These are phyloP conservation scores for Calocybe indica DNA, from an alignment of 768 basidiomycete genomes.

Conservation along the genomic window DNA sequence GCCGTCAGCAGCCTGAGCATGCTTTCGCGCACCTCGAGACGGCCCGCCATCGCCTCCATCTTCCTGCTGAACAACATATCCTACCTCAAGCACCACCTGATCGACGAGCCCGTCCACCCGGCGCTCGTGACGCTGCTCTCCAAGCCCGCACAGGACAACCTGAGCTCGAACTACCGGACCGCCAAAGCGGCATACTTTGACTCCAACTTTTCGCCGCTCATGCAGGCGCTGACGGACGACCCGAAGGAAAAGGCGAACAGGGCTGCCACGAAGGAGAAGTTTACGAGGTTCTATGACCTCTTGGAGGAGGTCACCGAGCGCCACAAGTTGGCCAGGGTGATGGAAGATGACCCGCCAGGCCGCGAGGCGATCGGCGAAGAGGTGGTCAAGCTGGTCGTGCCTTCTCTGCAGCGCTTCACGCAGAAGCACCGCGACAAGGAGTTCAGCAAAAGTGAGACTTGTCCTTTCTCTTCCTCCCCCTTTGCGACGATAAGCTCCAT, in stretches of 20 bases:
- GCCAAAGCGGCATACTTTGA: conserved; percentile 85
- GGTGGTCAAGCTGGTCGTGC: conserved; percentile 70
- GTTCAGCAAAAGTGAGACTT: conserved; percentile 70
- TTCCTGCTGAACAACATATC: conserved; percentile 79
- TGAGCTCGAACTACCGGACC: conserved; percentile 69
- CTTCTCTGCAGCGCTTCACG: conserved; percentile 66
- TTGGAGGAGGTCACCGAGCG: conserved; percentile 77
- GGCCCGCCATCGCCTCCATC: conserved; percentile 64
- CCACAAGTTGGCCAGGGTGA: conserved; percentile 60
- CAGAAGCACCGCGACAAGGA: conserved; percentile 77
- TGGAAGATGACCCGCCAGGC: conserved; percentile 65
- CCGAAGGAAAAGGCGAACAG: conserved; percentile 54
- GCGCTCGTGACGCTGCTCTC: conserved; percentile 48
- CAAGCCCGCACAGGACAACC: conserved; percentile 50
- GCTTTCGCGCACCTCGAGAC: conserved; percentile 52
- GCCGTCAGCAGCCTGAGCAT: conserved; percentile 53
- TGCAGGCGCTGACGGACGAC: conserved; percentile 61
- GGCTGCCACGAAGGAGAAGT: conserved; percentile 73
- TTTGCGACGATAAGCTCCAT: too few species aligned
- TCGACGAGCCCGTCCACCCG: conserved; percentile 44
- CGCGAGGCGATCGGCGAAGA: conserved; percentile 63
- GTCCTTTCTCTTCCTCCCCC: conserved; percentile 3
- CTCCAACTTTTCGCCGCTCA: conserved; percentile 71
- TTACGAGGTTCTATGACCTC: conserved; percentile 75
- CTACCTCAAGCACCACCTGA: conserved; percentile 56